Evolutionary conservation across 2,329 filamentous ascomycete species (phyloP).

Genomic region (Capronia coronata): DNA sequence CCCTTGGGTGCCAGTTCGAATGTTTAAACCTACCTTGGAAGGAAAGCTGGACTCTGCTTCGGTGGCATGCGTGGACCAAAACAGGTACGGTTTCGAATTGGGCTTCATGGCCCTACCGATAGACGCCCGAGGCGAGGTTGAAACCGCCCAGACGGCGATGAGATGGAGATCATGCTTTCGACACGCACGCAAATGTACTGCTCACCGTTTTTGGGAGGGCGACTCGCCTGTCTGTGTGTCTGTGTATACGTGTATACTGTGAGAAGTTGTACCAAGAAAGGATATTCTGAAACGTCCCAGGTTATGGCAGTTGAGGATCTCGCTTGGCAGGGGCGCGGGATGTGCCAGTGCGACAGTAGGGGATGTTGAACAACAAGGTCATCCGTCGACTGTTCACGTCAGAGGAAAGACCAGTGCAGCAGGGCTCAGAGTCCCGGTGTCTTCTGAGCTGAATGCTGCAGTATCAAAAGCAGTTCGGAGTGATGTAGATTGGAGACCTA

Average conservation of each 20-base stretch:
- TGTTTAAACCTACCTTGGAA: background rate
- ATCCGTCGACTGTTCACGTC: too few relatives aligned
- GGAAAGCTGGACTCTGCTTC: background rate
- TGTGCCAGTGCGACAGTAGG: background rate
- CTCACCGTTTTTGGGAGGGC: background rate
- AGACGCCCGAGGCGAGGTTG: background rate
- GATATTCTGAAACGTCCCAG: background rate
- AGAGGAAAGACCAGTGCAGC: too few relatives aligned
- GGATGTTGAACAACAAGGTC: background rate
- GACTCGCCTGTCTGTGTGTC: background rate
- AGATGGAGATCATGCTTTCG: background rate
- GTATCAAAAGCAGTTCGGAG: too few relatives aligned
- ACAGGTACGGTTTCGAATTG: background rate
- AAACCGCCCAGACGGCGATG: background rate
- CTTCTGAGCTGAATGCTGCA: too few relatives aligned
- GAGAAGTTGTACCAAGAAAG: too few relatives aligned
- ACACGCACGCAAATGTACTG: background rate
- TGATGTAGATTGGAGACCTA: too few relatives aligned
- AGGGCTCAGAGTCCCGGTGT: too few relatives aligned
- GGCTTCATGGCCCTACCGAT: background rate
- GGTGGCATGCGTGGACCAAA: background rate
- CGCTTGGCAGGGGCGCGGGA: conserved; percentile 3
- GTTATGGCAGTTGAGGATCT: background rate
- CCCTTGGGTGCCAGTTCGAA: too few relatives aligned
- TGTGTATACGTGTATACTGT: background rate